Evolutionary conservation across 768 basidiomycete genomes (phyloP).

Genomic region (Boletus eberwhitei): DNA sequence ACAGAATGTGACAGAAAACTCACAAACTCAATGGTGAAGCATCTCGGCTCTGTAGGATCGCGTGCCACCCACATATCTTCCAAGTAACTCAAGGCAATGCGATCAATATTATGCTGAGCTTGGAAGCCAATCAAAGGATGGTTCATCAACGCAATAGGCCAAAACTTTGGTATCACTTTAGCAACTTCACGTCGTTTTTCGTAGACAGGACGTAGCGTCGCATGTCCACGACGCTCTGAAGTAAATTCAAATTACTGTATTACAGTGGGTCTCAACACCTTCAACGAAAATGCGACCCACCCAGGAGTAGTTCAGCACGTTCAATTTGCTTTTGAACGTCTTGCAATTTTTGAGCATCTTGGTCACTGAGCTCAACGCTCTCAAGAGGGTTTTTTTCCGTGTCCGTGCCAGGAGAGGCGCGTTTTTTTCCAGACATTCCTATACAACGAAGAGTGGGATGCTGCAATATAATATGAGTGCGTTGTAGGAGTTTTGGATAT

Average conservation of each 20-base stretch:
- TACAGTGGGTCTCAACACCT: neutral
- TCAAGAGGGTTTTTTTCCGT: constrained; percentile 67
- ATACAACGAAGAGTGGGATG: constrained; percentile 2
- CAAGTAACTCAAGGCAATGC: constrained; percentile 76
- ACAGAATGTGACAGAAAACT: constrained; percentile 33
- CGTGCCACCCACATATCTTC: constrained; percentile 83
- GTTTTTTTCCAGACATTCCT: constrained; percentile 54
- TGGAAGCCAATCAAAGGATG: constrained; percentile 59
- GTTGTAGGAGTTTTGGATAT: constrained; percentile 19
- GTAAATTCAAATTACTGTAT: constrained; percentile 2
- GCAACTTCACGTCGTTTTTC: constrained; percentile 65
- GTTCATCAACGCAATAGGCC: constrained; percentile 84
- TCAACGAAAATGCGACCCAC: constrained; percentile 40
- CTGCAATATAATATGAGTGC: constrained; percentile 1
- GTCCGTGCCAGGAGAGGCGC: constrained; percentile 76
- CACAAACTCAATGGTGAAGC: constrained; percentile 87
- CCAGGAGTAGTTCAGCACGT: constrained; percentile 68
- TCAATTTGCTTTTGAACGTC: constrained; percentile 65
- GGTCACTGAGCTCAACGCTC: constrained; percentile 65
- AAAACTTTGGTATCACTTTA: constrained; percentile 73
- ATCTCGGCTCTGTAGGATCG: constrained; percentile 69
- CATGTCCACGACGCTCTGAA: constrained; percentile 62
- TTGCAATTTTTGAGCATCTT: constrained; percentile 67
- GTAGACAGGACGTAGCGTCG: constrained; percentile 57
- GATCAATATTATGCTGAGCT: constrained; percentile 71